These are phyloP conservation scores for Pichia sp. DNA, from an alignment of 1,139 yeast genomes.

Conservation along the genomic window DNA sequence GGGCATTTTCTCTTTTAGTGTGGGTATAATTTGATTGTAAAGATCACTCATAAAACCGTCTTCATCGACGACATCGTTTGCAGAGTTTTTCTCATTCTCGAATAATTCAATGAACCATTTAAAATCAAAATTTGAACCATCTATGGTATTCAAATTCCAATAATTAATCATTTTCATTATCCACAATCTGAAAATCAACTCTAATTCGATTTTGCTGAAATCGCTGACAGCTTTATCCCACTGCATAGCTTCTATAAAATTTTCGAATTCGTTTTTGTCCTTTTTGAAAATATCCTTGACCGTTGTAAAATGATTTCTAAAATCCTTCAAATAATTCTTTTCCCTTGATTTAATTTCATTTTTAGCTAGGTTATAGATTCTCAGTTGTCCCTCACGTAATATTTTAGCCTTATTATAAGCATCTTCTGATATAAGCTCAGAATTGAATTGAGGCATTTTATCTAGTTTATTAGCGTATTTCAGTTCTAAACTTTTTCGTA, in stretches of 20 bases:
- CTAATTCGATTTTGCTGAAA: slow-evolving; percentile 42
- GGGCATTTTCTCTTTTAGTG: slow-evolving; percentile 41
- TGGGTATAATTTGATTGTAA: slow-evolving; percentile 48
- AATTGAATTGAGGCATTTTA: slow-evolving; percentile 10
- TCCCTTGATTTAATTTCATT: slow-evolving; percentile 45
- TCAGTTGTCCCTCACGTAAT: slow-evolving; percentile 40
- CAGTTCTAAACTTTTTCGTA: slow-evolving; percentile 44
- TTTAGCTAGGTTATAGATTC: slow-evolving; percentile 37
- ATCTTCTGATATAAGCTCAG: background rate
- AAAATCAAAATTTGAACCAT: slow-evolving; percentile 24
- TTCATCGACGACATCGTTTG: slow-evolving; percentile 36
- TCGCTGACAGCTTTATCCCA: slow-evolving; percentile 41
- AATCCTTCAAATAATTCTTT: slow-evolving; percentile 39
- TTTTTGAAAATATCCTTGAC: slow-evolving; percentile 36
- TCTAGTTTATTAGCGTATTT: slow-evolving; percentile 36
- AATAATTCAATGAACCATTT: slow-evolving; percentile 45
- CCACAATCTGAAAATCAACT: slow-evolving; percentile 44
- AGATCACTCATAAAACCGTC: slow-evolving; percentile 40
- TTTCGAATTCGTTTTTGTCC: slow-evolving; percentile 33
- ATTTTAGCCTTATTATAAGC: slow-evolving; percentile 29
- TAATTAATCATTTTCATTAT: slow-evolving; percentile 49
- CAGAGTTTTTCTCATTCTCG: slow-evolving; percentile 17
- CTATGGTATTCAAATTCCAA: slow-evolving; percentile 27
- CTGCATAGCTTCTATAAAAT: slow-evolving; percentile 46
- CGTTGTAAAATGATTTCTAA: slow-evolving; percentile 36